Evolutionary conservation across 306 rosid species (phyloP), one percentile per base, ranked within the genome.

Genomic region (Acmispon strigosus): DNA sequence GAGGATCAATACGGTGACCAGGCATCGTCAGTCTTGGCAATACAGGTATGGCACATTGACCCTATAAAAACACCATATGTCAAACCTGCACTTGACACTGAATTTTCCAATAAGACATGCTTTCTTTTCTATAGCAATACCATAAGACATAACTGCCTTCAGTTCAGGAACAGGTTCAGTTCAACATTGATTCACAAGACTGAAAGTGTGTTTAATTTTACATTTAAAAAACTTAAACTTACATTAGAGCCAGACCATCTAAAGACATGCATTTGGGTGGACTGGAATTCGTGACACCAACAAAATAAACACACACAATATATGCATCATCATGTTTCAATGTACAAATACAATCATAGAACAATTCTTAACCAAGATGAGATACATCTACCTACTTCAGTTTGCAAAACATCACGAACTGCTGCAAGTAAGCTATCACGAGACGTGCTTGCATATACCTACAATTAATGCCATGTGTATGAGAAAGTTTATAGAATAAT

Each of bases 1-100:
- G 96, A 29, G 97, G 99, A 82, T 95, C 99, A 73, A 95, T 76
- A 62, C 89, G 96, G 81, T 95, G 99, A 59, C 99, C 99, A 53
- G 99, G 99, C 97, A 95, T 89, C 51, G 99, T 95, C 83, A 95
- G 81, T 87, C 99, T 89, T 51, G 99, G 97, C 84, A 91, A 89
- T 59, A 94, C 78, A 77, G 99, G 87, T 66, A 95, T 85, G 39
- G 97, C 86, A 77, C 95, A 91, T 62, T 95, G 99, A 62, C 96
- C 87, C 99, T 95, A 82, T 60, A 86, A 66, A 76, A 66, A 53
- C 9, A 73, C 14, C 67, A 70, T 50, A 70, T 66, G 78, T 86
- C 86, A 88, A 80, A 62, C 71, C 79, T 61, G 51, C 45, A 69
- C 73, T 65, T 56, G 61, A 52, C 42, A 9, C 42, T 68, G 44